A percentile compares a stretch with the other conserved stretches of the same genome.
phyloP scores from a whole-genome alignment of 1,284 basidiomycete genomes.

The Kalmanozyma brasiliensis region DNA sequence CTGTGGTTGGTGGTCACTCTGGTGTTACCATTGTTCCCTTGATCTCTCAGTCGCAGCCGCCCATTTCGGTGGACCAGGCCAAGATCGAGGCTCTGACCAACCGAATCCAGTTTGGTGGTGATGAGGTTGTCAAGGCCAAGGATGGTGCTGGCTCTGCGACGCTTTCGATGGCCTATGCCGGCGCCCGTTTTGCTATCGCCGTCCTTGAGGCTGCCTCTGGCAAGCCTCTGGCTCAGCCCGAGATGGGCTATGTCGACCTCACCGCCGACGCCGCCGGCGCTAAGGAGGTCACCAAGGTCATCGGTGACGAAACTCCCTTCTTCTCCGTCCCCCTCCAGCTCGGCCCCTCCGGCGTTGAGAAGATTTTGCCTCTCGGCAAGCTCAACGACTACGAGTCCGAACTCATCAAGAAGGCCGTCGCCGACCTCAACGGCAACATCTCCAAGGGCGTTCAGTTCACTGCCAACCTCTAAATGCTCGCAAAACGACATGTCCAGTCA shows the following conservation, averaged over 20 bases:
- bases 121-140: slow-evolving; percentile 89
- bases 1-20: slow-evolving; percentile 95
- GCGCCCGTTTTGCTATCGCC: slow-evolving; percentile 62
- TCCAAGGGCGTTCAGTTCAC: slow-evolving; percentile 69
- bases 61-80: slow-evolving; percentile 55
- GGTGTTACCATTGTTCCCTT: slow-evolving; percentile 95
- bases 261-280: slow-evolving; percentile 56
- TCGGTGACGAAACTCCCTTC: slow-evolving; percentile 62
- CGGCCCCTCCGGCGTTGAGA: slow-evolving; percentile 70
- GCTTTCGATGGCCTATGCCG: slow-evolving; percentile 87
- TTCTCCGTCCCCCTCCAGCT: slow-evolving; percentile 65
- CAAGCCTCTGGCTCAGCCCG: slow-evolving; percentile 51
- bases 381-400: slow-evolving; percentile 71
- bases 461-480: slow-evolving; percentile 34
- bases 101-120: slow-evolving; percentile 91
- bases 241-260: slow-evolving; percentile 66
- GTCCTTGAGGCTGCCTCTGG: slow-evolving; percentile 63
- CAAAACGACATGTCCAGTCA: too few species aligned
- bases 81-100: slow-evolving; percentile 78
- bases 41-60: slow-evolving; percentile 78
- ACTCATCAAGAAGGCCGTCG: slow-evolving; percentile 71
- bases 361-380: slow-evolving; percentile 72
- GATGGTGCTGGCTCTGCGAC: slow-evolving; percentile 89
- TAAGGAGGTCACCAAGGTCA: slow-evolving; percentile 55
- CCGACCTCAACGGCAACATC: slow-evolving; percentile 72